These are phyloP conservation scores for Taphrina wiesneri DNA, from an alignment of 1,139 yeast species.

Conservation along the genomic window DNA sequence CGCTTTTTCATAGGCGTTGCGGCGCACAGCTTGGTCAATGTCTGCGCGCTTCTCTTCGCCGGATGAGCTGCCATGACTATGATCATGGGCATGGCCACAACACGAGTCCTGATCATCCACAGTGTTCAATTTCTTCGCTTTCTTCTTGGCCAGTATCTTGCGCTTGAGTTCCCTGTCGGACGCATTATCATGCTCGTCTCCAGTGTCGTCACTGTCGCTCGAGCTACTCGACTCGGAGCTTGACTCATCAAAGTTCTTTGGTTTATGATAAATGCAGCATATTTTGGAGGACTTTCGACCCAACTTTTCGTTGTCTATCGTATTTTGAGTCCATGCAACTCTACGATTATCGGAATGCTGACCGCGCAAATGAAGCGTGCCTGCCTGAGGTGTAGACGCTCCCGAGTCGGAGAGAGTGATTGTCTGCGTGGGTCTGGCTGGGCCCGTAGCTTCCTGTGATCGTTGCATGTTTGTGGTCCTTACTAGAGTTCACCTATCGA, in stretches of 20 bases:
- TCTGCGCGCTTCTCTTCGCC: background rate
- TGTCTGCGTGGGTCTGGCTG: conserved; percentile 15
- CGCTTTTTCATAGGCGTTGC: conserved; percentile 4
- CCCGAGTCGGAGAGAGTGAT: background rate
- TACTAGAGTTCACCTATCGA: no score
- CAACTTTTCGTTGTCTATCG: conserved; percentile 36
- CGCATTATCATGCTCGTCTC: conserved; percentile 11
- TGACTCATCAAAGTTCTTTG: conserved; percentile 35
- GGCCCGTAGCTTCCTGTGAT: conserved; percentile 8
- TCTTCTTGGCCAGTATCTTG: background rate
- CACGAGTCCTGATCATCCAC: background rate
- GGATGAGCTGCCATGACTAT: background rate
- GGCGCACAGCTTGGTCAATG: background rate
- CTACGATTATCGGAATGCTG: conserved; percentile 29
- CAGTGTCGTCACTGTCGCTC: conserved; percentile 31
- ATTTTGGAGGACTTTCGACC: conserved; percentile 37
- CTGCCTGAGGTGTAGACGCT: background rate
- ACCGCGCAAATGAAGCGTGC: conserved; percentile 25
- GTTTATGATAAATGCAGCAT: conserved; percentile 38
- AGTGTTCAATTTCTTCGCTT: background rate
- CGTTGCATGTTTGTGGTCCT: background rate
- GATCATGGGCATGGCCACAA: background rate
- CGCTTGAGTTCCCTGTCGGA: background rate
- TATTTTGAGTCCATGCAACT: conserved; percentile 36
- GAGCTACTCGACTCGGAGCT: conserved; percentile 31